A percentile compares a stretch with the other conserved stretches of the same genome.
phyloP scores from a whole-genome alignment of 2,329 filamentous ascomycete genomes.

The Juglanconis sp. region DNA sequence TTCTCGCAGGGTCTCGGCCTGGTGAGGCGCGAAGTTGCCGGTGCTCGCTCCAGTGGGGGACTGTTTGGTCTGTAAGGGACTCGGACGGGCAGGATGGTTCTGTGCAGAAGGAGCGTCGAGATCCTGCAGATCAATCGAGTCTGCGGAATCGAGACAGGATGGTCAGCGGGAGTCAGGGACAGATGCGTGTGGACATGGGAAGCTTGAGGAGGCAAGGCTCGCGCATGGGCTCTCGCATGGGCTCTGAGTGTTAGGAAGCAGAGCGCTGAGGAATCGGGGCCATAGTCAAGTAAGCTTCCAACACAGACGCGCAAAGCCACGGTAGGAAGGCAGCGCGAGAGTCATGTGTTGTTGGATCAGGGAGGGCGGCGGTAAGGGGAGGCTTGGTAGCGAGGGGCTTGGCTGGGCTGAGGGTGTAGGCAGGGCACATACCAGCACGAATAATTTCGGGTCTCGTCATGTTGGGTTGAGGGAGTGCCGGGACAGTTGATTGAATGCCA shows the following conservation, averaged over 20 bases:
- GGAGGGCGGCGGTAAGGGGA: not conserved
- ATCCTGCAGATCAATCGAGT: conserved; percentile 93
- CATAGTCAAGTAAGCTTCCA: not conserved
- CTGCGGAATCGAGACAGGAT: conserved; percentile 43
- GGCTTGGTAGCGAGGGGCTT: not conserved
- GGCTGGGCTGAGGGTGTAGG: not conserved
- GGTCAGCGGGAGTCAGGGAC: conserved; percentile 24
- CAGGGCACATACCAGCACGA: conserved; percentile 52
- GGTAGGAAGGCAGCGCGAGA: not conserved
- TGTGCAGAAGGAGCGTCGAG: conserved; percentile 78
- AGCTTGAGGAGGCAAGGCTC: conserved; percentile 11
- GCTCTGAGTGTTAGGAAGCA: not conserved
- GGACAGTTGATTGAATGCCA: not conserved
- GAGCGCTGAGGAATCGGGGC: not conserved
- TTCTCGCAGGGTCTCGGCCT: conserved; percentile 79
- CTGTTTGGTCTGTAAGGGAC: conserved; percentile 46
- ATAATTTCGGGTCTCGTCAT: conserved; percentile 61
- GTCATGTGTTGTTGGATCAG: conserved; percentile 6
- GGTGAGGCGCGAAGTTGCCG: conserved; percentile 65
- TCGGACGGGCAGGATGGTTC: conserved; percentile 62
- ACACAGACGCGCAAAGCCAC: conserved; percentile 7
- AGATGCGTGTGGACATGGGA: not conserved
- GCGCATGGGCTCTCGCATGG: conserved; percentile 3
- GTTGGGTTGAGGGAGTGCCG: conserved; percentile 29
- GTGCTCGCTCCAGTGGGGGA: conserved; percentile 37